Conservation (phyloP, 768 basidiomycete species). For the Hirschioporus abietinus region DNA sequence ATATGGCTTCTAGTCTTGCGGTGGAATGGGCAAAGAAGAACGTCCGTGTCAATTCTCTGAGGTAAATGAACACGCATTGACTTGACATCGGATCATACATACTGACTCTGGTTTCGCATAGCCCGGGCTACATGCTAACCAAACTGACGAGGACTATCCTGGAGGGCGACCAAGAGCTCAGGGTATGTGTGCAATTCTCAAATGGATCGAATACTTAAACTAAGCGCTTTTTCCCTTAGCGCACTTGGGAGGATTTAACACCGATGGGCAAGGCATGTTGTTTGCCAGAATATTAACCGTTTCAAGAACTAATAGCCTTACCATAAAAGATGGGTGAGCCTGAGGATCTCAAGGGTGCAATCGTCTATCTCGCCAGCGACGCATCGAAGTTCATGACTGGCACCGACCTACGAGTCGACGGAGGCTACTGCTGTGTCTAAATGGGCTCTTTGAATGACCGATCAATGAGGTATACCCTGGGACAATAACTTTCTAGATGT, state of each 20-base stretch:
- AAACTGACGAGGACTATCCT: slow-evolving; percentile 83
- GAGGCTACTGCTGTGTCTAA: slow-evolving; percentile 76
- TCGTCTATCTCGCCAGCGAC: slow-evolving; percentile 88
- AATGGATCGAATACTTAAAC: neutral
- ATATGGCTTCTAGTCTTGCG: slow-evolving; percentile 88
- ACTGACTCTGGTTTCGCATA: slow-evolving; percentile 21
- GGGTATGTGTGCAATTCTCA: slow-evolving; percentile 42
- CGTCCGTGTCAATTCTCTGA: slow-evolving; percentile 80
- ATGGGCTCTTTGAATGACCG: neutral
- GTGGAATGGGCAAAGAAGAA: slow-evolving; percentile 95
- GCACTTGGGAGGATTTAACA: slow-evolving; percentile 79
- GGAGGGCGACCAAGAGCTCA: slow-evolving; percentile 66
- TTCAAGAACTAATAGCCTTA: slow-evolving; percentile 12
- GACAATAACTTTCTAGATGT: neutral
- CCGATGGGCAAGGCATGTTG: slow-evolving; percentile 76
- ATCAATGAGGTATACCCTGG: neutral
- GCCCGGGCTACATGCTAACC: slow-evolving; percentile 94
- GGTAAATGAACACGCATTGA: slow-evolving; percentile 31
- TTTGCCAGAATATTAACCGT: slow-evolving; percentile 3
- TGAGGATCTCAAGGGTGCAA: slow-evolving; percentile 84
- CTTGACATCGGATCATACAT: neutral
- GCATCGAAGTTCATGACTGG: slow-evolving; percentile 90
- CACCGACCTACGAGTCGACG: slow-evolving; percentile 79
- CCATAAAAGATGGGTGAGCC: slow-evolving; percentile 75
- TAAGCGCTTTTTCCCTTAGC: slow-evolving; percentile 35